Base-by-base conservation (phyloP, 1,284 basidiomycete species). In the Melampsora larici-populina region DNA sequence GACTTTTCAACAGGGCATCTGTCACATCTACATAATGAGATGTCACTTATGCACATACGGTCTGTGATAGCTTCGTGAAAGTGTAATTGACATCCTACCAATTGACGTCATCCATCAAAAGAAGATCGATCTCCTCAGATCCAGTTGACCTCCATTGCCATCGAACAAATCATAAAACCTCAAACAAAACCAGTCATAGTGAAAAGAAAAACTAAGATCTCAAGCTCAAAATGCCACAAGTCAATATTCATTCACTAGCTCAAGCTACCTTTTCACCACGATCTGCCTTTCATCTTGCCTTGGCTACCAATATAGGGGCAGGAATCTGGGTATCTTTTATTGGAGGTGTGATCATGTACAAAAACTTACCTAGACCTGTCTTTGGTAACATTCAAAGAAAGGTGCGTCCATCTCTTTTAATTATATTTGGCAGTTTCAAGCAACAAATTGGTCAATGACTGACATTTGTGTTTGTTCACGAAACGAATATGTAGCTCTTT, bases 351-450 rank as follows among this genome's bases (percentile, higher is more conserved):
- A 75, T 79, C 43, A 55, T 70, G 26, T 80, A 72, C 75, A 71
- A 63, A 26, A 69, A 64, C 46, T 46, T 80, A 63, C 79, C 90
- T 26, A 87, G 89, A 69, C 88, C 90, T 73, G 89, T 90, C 79
- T 93, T 93, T 80, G 88, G 90, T n/a, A 85, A 87, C 60, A 87
- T 94, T 49, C 91, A 93, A 83, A 66, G 24, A 36, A 76, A 76
- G 65, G 73, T 68, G 3, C 36, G 48, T 40, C 15, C 18, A 31
- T 4, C 55, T 58, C 31, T 70, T 29, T 17, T 18, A 70, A 29
- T n/a, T n/a, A n/a, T 0, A 24, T 46, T 24, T n/a, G 62, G 21
- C 24, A 33, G 18, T 46, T 21, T 29, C 18, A 33, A 55, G 31
- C 29, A 43, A 40, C 29, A 60, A 40, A n/a, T 6, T 31, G 21